Conservation (phyloP, 805 yeast genomes). For the Torulaspora indica region DNA sequence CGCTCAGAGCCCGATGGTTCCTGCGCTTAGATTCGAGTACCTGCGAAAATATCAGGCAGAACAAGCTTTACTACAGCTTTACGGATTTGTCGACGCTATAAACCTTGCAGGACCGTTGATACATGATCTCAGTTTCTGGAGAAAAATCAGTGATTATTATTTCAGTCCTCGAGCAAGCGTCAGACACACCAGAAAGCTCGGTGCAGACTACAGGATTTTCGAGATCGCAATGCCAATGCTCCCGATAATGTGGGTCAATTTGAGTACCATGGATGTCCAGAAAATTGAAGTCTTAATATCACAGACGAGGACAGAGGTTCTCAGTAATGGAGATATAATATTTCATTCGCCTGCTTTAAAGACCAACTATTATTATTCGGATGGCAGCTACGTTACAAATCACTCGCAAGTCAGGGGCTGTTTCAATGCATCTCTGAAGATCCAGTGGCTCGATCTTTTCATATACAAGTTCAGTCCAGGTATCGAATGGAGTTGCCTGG, state of each 20-base stretch:
- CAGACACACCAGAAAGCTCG: slow-evolving; percentile 44
- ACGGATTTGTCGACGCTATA: slow-evolving; percentile 47
- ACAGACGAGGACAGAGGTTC: slow-evolving; percentile 46
- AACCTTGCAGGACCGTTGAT: slow-evolving; percentile 42
- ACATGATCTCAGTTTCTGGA: slow-evolving; percentile 48
- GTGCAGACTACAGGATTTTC: slow-evolving; percentile 49
- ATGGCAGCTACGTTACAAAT: slow-evolving; percentile 65
- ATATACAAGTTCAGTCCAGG: slow-evolving; percentile 45
- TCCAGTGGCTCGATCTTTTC: slow-evolving; percentile 69
- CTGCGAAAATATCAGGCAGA: slow-evolving; percentile 42
- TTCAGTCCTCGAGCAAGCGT: slow-evolving; percentile 50
- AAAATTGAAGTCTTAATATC: slow-evolving; percentile 50
- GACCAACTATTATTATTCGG: slow-evolving; percentile 51
- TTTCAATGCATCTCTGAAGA: slow-evolving; percentile 55
- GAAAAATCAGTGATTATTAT: slow-evolving; percentile 44
- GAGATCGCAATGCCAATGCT: slow-evolving; percentile 61
- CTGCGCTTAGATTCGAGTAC: slow-evolving; percentile 24
- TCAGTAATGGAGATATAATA: slow-evolving; percentile 50
- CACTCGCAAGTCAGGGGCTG: slow-evolving; percentile 58
- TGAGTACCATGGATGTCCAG: slow-evolving; percentile 47
- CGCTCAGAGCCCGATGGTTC: slow-evolving; percentile 5
- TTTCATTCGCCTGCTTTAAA: slow-evolving; percentile 50
- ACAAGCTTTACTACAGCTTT: slow-evolving; percentile 46
- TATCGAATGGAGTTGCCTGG: slow-evolving; percentile 44
- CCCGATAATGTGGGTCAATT: slow-evolving; percentile 51